Evolutionary conservation across 139 green algal genomes (phyloP), one percentile per base, ranked within the genome.

Genomic region (Chlorella sp.): DNA sequence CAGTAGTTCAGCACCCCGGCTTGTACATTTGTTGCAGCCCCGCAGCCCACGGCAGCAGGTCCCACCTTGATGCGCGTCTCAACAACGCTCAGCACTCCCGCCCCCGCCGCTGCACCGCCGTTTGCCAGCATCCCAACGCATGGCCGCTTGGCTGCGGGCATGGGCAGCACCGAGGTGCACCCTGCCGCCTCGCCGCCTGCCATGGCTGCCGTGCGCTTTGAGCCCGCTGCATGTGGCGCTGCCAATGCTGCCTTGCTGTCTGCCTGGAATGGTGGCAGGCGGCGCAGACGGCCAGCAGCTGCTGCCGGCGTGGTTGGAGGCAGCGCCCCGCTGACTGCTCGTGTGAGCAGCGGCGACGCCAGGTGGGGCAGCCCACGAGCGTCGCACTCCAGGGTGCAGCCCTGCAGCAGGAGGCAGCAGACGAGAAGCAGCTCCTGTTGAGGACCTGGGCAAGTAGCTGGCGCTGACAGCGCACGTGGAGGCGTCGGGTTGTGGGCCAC

Each of bases 361-460:
- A 91, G 68, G 66, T 91, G 88, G 32, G 77, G 78, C 81, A 91
- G 40, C 18, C 79, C 79, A 0, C 88, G 37, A 0, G 88, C 80
- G 19, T 91, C 61, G 32, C 88, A 91, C 66, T 87, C 77, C 16
- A 91, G 81, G 9, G 40, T 69, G 85, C 88, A 91, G 39, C 40
- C 68, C 81, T 86, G 81, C 9, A 75, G 18, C 24, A 22, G 79
- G n/a, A n/a, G 71, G 78, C 78, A 36, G 39, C 11, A 83, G 7
- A 61, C 18, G 39, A n/a, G 37, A n/a, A 9, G 37, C n/a, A 39
- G 0, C 14, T 34, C 21, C 36, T 18, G 68, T 32, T 34, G 26
- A 34, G 15, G 0, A n/a, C 5, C 0, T 3, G 0, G 19, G 12
- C 7, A 83, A 40, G 9, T 12, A n/a, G 60, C 11, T 1, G 77